Evolutionary conservation across 257 asterid species (phyloP).

Genomic region (Ophiorrhiza pumila): DNA sequence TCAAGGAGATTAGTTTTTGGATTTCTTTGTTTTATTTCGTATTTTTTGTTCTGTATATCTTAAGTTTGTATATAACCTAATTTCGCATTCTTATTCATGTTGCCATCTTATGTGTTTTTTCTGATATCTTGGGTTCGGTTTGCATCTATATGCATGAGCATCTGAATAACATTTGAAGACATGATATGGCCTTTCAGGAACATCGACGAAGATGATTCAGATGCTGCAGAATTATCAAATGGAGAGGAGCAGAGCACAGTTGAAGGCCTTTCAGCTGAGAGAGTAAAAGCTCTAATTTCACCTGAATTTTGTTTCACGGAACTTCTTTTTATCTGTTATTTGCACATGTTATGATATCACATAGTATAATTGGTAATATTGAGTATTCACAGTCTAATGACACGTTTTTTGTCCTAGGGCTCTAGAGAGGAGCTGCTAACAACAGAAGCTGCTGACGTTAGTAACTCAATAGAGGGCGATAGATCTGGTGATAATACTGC

Average conservation of each 20-base stretch:
- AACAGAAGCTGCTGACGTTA: slow-evolving; percentile 36
- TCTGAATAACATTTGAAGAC: neutral
- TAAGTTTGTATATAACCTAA: neutral
- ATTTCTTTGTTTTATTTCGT: neutral
- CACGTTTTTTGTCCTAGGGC: slow-evolving; percentile 44
- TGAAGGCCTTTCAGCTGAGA: slow-evolving; percentile 54
- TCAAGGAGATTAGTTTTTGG: neutral
- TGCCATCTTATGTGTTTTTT: neutral
- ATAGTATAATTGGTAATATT: neutral
- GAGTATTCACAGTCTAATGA: slow-evolving; percentile 19
- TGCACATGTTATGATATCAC: neutral
- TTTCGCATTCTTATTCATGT: neutral
- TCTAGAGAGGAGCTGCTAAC: slow-evolving; percentile 39
- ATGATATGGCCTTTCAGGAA: slow-evolving; percentile 49
- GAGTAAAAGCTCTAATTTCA: slow-evolving; percentile 37
- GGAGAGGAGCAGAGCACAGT: slow-evolving; percentile 43
- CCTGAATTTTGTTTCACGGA: slow-evolving; percentile 13
- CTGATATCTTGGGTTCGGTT: neutral
- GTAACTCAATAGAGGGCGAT: slow-evolving; percentile 42
- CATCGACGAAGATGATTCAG: slow-evolving; percentile 70
- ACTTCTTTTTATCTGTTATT: neutral
- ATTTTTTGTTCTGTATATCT: neutral
- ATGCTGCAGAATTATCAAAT: slow-evolving; percentile 39
- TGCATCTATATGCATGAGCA: slow-evolving; percentile 5
- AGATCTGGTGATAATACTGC: slow-evolving; percentile 30